These are phyloP conservation scores for Boeremia lycopersici DNA, from an alignment of 2,329 filamentous ascomycete genomes.

Conservation along the genomic window DNA sequence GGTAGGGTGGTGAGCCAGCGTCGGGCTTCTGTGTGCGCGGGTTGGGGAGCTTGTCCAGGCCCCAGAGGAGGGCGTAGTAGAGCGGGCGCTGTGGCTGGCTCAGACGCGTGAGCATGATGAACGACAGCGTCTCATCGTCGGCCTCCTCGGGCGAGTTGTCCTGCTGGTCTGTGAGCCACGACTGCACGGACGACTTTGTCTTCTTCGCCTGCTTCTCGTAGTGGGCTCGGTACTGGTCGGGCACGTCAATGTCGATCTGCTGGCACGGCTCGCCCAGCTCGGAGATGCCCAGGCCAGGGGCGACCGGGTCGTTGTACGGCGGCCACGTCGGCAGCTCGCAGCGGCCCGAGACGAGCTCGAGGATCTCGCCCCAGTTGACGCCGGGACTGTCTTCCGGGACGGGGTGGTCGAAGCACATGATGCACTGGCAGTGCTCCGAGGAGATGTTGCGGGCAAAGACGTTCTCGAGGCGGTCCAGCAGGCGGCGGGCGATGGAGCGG, in stretches of 20 bases:
- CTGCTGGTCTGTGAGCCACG: slow-evolving; percentile 82
- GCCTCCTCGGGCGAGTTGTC: slow-evolving; percentile 84
- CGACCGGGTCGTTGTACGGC: slow-evolving; percentile 67
- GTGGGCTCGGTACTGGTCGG: slow-evolving; percentile 89
- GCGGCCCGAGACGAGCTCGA: slow-evolving; percentile 89
- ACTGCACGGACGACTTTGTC: slow-evolving; percentile 87
- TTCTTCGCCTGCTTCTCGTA: slow-evolving; percentile 92
- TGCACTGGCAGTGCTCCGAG: slow-evolving; percentile 80
- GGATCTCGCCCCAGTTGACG: slow-evolving; percentile 91
- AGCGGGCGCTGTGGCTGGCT: slow-evolving; percentile 75
- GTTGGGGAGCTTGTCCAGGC: slow-evolving; percentile 58
- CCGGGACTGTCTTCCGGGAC: slow-evolving; percentile 60
- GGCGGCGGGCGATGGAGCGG: slow-evolving; percentile 85
- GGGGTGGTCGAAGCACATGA: slow-evolving; percentile 72
- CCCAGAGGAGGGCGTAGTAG: slow-evolving; percentile 79
- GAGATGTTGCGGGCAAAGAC: slow-evolving; percentile 94
- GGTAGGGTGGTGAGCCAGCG: slow-evolving; percentile 68
- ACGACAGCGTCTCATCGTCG: slow-evolving; percentile 90
- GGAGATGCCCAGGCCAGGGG: slow-evolving; percentile 63
- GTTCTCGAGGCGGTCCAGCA: slow-evolving; percentile 89
- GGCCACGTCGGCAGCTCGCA: slow-evolving; percentile 88
- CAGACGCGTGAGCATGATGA: slow-evolving; percentile 90
- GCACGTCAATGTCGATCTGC: slow-evolving; percentile 92
- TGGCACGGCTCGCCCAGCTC: slow-evolving; percentile 64
- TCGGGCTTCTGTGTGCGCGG: slow-evolving; percentile 71